Percentiles rank a stretch among this genome's conserved stretches.
These are phyloP conservation scores for Solanum corneliomulleri DNA, from an alignment of 257 asterid species.

Conservation along the genomic window DNA sequence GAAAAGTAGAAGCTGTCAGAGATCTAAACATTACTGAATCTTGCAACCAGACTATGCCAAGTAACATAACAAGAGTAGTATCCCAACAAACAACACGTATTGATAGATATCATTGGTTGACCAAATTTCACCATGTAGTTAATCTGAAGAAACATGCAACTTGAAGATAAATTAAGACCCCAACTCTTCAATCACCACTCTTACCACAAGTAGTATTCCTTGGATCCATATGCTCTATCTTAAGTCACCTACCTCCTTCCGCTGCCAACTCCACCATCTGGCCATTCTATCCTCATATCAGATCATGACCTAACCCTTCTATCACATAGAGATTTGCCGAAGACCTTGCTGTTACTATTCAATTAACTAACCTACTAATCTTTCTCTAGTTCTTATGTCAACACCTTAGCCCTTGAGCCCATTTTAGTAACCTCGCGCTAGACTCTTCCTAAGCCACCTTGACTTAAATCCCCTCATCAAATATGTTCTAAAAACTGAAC, in stretches of 20 bases:
- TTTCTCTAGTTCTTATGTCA: background rate
- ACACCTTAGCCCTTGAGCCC: background rate
- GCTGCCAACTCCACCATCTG: background rate
- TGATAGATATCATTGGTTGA: background rate
- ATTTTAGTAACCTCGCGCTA: background rate
- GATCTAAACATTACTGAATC: too few relatives aligned
- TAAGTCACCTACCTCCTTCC: background rate
- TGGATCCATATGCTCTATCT: background rate
- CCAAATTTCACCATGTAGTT: background rate
- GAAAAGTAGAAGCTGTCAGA: too few relatives aligned
- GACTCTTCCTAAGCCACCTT: background rate
- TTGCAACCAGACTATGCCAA: too few relatives aligned
- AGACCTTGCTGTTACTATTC: background rate
- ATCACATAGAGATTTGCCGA: background rate
- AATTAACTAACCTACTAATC: background rate
- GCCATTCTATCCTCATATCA: too few relatives aligned
- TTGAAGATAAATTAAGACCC: background rate
- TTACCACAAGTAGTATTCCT: background rate
- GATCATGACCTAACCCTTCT: background rate
- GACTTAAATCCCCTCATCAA: background rate
- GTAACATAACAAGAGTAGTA: too few relatives aligned
- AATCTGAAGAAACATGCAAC: background rate
- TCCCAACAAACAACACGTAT: background rate
- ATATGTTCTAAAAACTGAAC: background rate
- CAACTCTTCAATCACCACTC: background rate